These are phyloP conservation scores for Gastrolobium bilobum DNA, from an alignment of 306 rosid species.

Conservation along the genomic window DNA sequence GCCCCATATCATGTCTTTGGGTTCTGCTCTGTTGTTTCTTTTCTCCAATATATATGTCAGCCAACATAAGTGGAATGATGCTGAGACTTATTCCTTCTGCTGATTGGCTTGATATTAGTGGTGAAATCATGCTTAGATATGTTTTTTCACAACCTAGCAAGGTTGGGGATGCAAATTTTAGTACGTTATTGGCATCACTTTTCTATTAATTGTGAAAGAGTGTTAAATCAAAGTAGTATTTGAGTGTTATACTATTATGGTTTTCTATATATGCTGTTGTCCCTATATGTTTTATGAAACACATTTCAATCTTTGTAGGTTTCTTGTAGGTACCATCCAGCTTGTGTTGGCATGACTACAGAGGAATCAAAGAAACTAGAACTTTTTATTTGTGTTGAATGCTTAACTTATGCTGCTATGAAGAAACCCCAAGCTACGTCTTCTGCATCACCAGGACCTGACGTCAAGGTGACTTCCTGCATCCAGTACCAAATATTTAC, in stretches of 20 bases:
- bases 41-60: background rate
- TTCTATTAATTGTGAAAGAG: background rate
- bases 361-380: constrained; percentile 84
- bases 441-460: constrained; percentile 60
- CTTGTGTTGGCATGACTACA: constrained; percentile 78
- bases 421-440: constrained; percentile 60
- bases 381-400: constrained; percentile 75
- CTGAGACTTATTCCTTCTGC: constrained; percentile 23
- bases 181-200: background rate
- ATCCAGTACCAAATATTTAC: constrained; percentile 5
- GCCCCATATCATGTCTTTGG: background rate
- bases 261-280: background rate
- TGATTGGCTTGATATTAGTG: background rate
- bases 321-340: constrained; percentile 83
- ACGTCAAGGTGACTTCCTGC: constrained; percentile 63
- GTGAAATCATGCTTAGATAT: background rate
- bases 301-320: constrained; percentile 42
- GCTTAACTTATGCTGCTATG: constrained; percentile 66
- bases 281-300: background rate
- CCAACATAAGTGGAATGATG: background rate
- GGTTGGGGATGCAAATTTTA: background rate
- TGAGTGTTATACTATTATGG: background rate
- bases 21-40: background rate
- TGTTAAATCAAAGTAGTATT: constrained; percentile 1
- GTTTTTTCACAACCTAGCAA: background rate